These are phyloP conservation scores for Ceratocystis lukuohia DNA, from an alignment of 2,329 filamentous ascomycete genomes.

Conservation along the genomic window DNA sequence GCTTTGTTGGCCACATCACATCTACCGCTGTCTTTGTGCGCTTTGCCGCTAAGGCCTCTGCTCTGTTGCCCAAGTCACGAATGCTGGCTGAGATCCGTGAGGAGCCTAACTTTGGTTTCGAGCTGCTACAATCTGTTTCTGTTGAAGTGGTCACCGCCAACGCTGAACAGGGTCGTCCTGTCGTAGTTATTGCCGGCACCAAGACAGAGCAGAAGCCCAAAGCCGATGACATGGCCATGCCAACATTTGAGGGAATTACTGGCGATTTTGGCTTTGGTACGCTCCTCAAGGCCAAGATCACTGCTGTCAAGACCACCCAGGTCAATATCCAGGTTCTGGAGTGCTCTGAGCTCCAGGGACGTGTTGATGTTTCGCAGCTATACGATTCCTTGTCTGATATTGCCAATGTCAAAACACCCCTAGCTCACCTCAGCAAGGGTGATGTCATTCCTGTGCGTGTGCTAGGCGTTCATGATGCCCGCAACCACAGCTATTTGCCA, in stretches of 20 bases:
- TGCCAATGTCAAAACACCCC: conserved; percentile 62
- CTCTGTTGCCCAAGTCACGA: conserved; percentile 66
- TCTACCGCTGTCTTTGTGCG: conserved; percentile 74
- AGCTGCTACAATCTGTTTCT: conserved; percentile 60
- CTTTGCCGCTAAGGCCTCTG: conserved; percentile 64
- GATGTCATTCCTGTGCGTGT: conserved; percentile 62
- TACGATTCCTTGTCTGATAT: conserved; percentile 86
- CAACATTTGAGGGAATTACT: conserved; percentile 29
- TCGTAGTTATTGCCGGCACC: conserved; percentile 36
- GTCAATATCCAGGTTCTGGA: conserved; percentile 81
- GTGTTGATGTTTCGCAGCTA: conserved; percentile 79
- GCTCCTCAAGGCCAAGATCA: conserved; percentile 60
- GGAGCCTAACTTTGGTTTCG: conserved; percentile 64
- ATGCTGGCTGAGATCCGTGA: conserved; percentile 56
- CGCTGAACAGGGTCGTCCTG: conserved; percentile 53
- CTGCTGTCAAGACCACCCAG: conserved; percentile 81
- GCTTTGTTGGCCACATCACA: conserved; percentile 78
- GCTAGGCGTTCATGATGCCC: conserved; percentile 77
- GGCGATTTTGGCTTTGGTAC: conserved; percentile 63
- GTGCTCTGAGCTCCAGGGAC: conserved; percentile 61
- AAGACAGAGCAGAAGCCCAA: conserved; percentile 31
- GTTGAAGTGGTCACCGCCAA: conserved; percentile 63
- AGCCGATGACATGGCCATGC: conserved; percentile 24
- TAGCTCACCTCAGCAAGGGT: conserved; percentile 46
- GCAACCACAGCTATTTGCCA: conserved; percentile 80